Evolutionary conservation across 2,329 filamentous ascomycete genomes (phyloP).

Genomic region (Hypocrella siamensis): DNA sequence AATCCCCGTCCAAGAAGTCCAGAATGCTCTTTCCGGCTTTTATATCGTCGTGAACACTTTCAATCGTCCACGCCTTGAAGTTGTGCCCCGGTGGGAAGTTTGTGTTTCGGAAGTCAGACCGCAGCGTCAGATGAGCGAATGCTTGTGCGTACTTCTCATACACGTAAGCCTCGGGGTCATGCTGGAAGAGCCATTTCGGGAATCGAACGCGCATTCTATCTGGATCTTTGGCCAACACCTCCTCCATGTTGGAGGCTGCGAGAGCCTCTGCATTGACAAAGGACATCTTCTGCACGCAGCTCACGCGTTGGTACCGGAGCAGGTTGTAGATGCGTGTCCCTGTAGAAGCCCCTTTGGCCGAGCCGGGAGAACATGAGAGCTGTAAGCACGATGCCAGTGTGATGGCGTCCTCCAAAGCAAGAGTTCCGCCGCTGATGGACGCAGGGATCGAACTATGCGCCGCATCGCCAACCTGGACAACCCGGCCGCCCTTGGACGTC

Average conservation of each 20-base stretch:
- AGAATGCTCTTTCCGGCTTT: neutral
- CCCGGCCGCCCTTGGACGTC: constrained; percentile 4
- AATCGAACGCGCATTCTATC: constrained; percentile 1
- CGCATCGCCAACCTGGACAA: constrained; percentile 9
- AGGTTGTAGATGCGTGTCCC: constrained; percentile 2
- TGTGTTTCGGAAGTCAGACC: constrained; percentile 1
- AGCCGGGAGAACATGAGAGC: constrained; percentile 1
- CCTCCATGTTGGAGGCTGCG: neutral
- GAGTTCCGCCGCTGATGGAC: constrained; percentile 7
- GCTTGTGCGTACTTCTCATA: constrained; percentile 3
- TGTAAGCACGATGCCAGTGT: constrained; percentile 7
- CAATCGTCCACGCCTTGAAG: constrained; percentile 2
- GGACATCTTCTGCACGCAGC: constrained; percentile 3
- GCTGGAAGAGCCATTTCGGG: constrained; percentile 2
- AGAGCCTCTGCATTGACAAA: constrained; percentile 3
- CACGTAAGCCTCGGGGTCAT: constrained; percentile 4
- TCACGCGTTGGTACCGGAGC: constrained; percentile 3
- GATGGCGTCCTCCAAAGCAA: constrained; percentile 8
- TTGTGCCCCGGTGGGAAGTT: constrained; percentile 1
- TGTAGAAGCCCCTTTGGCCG: neutral
- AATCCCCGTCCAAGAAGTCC: constrained; percentile 2
- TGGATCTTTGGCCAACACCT: constrained; percentile 1
- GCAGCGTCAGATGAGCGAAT: constrained; percentile 1
- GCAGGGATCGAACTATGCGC: constrained; percentile 8
- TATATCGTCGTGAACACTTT: constrained; percentile 1